Evolutionary conservation across 2,329 filamentous ascomycete species (phyloP).

Genomic region (Rhinocladiella mackenziei): DNA sequence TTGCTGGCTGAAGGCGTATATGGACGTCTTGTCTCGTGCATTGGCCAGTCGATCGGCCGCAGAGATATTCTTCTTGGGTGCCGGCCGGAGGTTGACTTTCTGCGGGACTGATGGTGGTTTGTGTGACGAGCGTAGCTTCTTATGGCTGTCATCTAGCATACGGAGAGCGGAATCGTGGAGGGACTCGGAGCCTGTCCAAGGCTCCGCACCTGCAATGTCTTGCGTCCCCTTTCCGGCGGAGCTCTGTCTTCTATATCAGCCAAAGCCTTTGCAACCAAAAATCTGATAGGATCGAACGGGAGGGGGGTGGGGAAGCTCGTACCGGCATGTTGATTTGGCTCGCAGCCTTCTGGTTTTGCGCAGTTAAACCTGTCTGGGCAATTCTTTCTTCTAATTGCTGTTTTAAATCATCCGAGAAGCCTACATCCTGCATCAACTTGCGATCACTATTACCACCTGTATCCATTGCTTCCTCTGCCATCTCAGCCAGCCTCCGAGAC

Average conservation of each 20-base stretch:
- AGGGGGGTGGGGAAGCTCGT: slow-evolving; percentile 22
- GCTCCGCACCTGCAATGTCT: slow-evolving; percentile 61
- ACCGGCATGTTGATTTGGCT: slow-evolving; percentile 53
- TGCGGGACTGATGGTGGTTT: slow-evolving; percentile 34
- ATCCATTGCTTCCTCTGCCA: slow-evolving; percentile 58
- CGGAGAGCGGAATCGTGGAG: slow-evolving; percentile 72
- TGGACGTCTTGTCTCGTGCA: slow-evolving; percentile 56
- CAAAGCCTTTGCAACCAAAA: no score
- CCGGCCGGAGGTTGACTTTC: slow-evolving; percentile 45
- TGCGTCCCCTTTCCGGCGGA: slow-evolving; percentile 66
- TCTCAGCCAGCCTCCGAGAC: slow-evolving; percentile 54
- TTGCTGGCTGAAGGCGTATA: slow-evolving; percentile 53
- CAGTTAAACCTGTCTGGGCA: slow-evolving; percentile 52
- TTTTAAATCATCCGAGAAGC: slow-evolving; percentile 60
- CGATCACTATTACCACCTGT: slow-evolving; percentile 52
- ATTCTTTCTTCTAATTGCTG: slow-evolving; percentile 56
- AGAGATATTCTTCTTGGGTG: slow-evolving; percentile 42
- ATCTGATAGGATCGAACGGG: background rate
- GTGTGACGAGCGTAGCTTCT: slow-evolving; percentile 48
- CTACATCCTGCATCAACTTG: slow-evolving; percentile 57
- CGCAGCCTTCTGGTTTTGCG: slow-evolving; percentile 51
- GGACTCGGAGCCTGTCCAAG: slow-evolving; percentile 76
- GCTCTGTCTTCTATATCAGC: slow-evolving; percentile 33
- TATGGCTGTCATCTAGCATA: slow-evolving; percentile 67
- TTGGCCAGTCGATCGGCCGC: slow-evolving; percentile 52